Evolutionary conservation across 352 stramenopile species (phyloP).

Genomic region (Phytophthora citricola): DNA sequence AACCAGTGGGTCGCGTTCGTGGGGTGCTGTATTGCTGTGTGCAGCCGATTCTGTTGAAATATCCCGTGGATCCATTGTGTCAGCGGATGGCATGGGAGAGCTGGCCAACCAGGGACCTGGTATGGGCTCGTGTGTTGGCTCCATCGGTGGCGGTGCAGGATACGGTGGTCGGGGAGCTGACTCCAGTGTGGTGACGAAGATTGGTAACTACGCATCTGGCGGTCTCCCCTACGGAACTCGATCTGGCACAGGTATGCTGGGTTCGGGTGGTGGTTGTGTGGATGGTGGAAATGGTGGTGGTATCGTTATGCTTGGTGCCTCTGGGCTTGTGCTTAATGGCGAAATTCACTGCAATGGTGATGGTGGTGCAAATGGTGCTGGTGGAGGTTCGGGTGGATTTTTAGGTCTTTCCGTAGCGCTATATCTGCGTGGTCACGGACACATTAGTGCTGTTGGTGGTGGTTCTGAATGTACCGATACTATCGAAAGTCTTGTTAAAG

Average conservation of each 20-base stretch:
- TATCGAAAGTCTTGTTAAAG: constrained; percentile 29
- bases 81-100: constrained; percentile 67
- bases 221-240: constrained; percentile 75
- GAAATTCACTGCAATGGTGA: constrained; percentile 75
- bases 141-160: constrained; percentile 68
- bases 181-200: constrained; percentile 59
- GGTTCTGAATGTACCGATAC: constrained; percentile 62
- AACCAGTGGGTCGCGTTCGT: constrained; percentile 40
- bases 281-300: constrained; percentile 71
- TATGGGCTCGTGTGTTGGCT: constrained; percentile 59
- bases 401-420: constrained; percentile 67
- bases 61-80: constrained; percentile 47
- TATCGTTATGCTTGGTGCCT: constrained; percentile 70
- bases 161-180: constrained; percentile 79
- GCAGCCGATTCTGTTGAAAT: constrained; percentile 58
- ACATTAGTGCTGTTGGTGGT: constrained; percentile 76
- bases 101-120: constrained; percentile 72
- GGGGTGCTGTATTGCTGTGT: constrained; percentile 71
- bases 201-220: constrained; percentile 65
- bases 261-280: constrained; percentile 75
- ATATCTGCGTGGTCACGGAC: constrained; percentile 61
- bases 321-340: constrained; percentile 70
- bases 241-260: constrained; percentile 69
- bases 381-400: constrained; percentile 79
- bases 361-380: constrained; percentile 57